phyloP scores from a whole-genome alignment of 2,329 filamentous ascomycete genomes.

The Diaporthe longicolla region DNA sequence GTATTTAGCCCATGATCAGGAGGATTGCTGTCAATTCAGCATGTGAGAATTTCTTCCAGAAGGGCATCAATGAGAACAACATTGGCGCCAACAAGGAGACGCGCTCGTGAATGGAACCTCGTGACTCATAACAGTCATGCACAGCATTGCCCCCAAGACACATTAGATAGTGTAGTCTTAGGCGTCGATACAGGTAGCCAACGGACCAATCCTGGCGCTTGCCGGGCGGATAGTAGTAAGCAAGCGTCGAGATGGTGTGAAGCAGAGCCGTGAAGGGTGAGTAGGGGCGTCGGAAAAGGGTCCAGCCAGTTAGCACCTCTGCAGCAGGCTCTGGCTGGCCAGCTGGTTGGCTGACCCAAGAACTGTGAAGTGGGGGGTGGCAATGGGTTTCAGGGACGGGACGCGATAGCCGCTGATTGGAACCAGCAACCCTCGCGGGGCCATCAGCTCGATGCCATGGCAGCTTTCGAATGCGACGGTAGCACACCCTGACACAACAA shows the following conservation, averaged over 20 bases:
- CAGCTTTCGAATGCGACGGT: slow-evolving; percentile 6
- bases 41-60: neutral
- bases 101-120: slow-evolving; percentile 15
- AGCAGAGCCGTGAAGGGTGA: slow-evolving; percentile 7
- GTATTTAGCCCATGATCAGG: neutral
- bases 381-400: slow-evolving; percentile 33
- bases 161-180: neutral
- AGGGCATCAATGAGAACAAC: neutral
- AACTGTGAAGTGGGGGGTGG: slow-evolving; percentile 11
- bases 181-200: neutral
- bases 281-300: slow-evolving; percentile 11
- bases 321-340: neutral
- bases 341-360: slow-evolving; percentile 19
- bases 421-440: neutral
- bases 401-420: slow-evolving; percentile 28
- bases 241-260: slow-evolving; percentile 14
- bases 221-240: neutral
- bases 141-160: slow-evolving; percentile 24
- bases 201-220: slow-evolving; percentile 14
- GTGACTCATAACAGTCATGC: slow-evolving; percentile 33
- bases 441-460: slow-evolving; percentile 24
- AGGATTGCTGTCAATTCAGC: neutral
- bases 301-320: slow-evolving; percentile 6
- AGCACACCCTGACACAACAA: slow-evolving; percentile 24
- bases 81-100: neutral